These are phyloP conservation scores for Fusarium penzigii DNA, from an alignment of 2,329 filamentous ascomycete genomes.

Conservation along the genomic window DNA sequence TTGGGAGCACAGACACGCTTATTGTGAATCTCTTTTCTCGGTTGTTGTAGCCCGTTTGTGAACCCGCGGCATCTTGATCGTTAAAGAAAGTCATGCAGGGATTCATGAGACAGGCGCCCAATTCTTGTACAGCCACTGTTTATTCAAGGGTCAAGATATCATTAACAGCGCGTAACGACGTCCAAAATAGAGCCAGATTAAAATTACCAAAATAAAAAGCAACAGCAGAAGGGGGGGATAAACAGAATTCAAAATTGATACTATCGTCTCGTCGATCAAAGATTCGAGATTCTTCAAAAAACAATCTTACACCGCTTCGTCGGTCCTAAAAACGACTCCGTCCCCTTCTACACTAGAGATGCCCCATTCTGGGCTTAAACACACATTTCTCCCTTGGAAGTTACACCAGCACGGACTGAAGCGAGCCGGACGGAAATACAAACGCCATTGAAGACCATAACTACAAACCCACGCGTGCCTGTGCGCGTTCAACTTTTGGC, in stretches of 20 bases:
- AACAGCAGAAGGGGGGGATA: not conserved
- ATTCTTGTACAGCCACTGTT: not conserved
- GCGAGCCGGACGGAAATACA: slow-evolving; percentile 20
- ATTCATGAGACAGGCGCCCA: not conserved
- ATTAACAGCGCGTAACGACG: no score
- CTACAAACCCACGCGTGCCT: no score
- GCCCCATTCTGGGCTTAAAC: not conserved
- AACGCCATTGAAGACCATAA: slow-evolving; percentile 2
- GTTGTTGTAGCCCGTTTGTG: not conserved
- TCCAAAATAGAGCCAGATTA: not conserved
- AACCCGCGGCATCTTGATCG: not conserved
- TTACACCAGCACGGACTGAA: slow-evolving; percentile 17
- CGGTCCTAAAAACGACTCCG: not conserved
- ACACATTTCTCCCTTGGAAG: not conserved
- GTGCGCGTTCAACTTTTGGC: no score
- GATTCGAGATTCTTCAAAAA: not conserved
- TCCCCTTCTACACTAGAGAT: not conserved
- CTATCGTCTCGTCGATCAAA: not conserved
- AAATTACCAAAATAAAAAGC: not conserved
- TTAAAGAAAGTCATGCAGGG: not conserved
- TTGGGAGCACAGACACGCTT: not conserved
- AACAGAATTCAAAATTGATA: not conserved
- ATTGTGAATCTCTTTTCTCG: not conserved
- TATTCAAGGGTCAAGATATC: not conserved
- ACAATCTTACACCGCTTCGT: not conserved